phyloP scores from a whole-genome alignment of 768 basidiomycete species.

The Boletus subcaerulescens region DNA sequence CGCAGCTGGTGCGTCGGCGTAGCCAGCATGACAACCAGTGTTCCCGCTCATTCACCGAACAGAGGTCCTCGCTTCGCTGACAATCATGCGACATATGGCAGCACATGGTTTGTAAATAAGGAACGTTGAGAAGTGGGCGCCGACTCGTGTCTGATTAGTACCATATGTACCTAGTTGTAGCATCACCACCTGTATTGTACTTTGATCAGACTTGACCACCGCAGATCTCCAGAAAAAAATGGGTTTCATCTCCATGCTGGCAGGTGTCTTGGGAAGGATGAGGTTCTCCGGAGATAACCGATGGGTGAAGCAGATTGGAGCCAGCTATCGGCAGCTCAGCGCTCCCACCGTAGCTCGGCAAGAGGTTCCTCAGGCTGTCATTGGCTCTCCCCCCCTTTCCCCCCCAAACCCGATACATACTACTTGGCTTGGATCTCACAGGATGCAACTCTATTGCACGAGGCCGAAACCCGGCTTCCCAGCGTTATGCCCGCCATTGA shows the following conservation, averaged over 20 bases:
- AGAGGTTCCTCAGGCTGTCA: neutral
- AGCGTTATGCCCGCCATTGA: neutral
- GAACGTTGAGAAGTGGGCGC: neutral
- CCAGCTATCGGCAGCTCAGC: neutral
- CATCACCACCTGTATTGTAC: conserved; percentile 12
- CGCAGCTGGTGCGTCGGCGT: conserved; percentile 46
- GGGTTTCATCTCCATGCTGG: conserved; percentile 1
- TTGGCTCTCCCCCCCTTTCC: too few species aligned
- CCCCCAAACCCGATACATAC: too few species aligned
- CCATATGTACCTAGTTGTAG: conserved; percentile 6
- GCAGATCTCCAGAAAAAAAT: neutral
- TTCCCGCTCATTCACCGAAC: conserved; percentile 12
- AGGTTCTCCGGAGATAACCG: conserved; percentile 8
- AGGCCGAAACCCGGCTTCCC: neutral
- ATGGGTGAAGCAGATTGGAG: conserved; percentile 1
- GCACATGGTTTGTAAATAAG: conserved; percentile 39
- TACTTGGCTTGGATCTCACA: conserved; percentile 4
- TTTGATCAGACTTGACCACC: conserved; percentile 1
- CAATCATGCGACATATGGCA: conserved; percentile 63
- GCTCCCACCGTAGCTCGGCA: neutral
- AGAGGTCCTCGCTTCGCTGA: conserved; percentile 61
- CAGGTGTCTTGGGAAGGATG: neutral
- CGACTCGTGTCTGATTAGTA: conserved; percentile 8
- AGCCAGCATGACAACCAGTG: conserved; percentile 5
- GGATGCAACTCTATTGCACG: conserved; percentile 19